A percentile compares a stretch with the other conserved stretches of the same genome.
Evolutionary conservation across 495 filamentous ascomycete genomes (phyloP).

Genomic region (Halenospora varia): DNA sequence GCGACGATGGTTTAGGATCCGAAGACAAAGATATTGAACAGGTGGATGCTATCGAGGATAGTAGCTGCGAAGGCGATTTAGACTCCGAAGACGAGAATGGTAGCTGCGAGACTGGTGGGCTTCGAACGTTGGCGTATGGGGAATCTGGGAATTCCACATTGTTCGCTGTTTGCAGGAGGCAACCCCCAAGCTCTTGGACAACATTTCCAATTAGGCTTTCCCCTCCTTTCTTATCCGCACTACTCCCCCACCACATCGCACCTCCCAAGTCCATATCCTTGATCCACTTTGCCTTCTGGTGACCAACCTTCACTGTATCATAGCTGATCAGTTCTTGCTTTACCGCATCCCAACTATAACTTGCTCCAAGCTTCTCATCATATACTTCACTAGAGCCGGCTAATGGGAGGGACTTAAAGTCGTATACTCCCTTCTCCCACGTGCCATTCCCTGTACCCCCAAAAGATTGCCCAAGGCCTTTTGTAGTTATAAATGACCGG

Average conservation of each 20-base stretch:
- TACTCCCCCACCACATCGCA: constrained; percentile 98
- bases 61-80: too few species aligned
- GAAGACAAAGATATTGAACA: too few species aligned
- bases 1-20: too few species aligned
- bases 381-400: constrained; percentile 42
- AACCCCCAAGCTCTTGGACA: background rate
- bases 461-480: constrained; percentile 64
- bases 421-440: constrained; percentile 84
- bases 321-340: constrained; percentile 67
- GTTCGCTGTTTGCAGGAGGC: too few species aligned
- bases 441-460: constrained; percentile 63
- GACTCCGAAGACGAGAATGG: too few species aligned
- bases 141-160: too few species aligned
- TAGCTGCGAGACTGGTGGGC: too few species aligned
- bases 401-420: constrained; percentile 66
- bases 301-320: constrained; percentile 63
- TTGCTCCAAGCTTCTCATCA: constrained; percentile 51
- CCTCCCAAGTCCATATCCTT: constrained; percentile 63
- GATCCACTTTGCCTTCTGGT: constrained; percentile 65
- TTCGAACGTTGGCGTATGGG: too few species aligned
- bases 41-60: too few species aligned
- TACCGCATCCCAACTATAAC: constrained; percentile 62
- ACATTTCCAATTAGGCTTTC: constrained; percentile 68
- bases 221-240: constrained; percentile 61
- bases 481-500: constrained; percentile 68